Evolutionary conservation across 495 filamentous ascomycete genomes (phyloP).

Genomic region (Amphirosellinia nigrospora): DNA sequence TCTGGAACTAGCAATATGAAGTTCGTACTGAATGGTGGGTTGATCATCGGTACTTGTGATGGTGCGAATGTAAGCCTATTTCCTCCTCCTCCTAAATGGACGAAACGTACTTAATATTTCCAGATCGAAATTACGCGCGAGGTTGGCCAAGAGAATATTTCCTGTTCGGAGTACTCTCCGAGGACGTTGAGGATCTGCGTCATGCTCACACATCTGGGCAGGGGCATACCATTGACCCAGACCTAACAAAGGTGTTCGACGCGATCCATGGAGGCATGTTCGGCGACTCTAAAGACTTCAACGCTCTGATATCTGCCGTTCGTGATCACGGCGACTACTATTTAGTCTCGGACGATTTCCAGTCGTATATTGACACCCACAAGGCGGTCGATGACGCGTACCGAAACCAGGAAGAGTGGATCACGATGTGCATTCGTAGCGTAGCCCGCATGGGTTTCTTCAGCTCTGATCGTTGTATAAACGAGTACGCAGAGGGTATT

Average conservation of each 20-base stretch:
- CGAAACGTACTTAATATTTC: conserved; percentile 11
- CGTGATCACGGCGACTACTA: conserved; percentile 96
- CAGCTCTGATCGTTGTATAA: conserved; percentile 92
- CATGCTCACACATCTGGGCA: conserved; percentile 84
- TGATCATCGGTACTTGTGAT: conserved; percentile 97
- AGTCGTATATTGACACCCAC: conserved; percentile 89
- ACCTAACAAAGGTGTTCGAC: conserved; percentile 81
- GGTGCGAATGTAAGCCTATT: conserved; percentile 83
- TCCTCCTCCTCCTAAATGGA: background rate
- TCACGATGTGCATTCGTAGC: conserved; percentile 83
- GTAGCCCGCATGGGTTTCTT: conserved; percentile 98
- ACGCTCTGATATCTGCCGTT: conserved; percentile 80
- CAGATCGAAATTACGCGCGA: conserved; percentile 98
- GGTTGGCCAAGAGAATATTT: conserved; percentile 94
- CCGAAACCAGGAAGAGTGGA: conserved; percentile 88
- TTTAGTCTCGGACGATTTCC: conserved; percentile 95
- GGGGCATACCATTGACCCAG: conserved; percentile 73
- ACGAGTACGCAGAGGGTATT: conserved; percentile 95
- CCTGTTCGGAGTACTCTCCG: conserved; percentile 94
- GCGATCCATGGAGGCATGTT: conserved; percentile 78
- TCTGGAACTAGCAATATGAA: conserved; percentile 89
- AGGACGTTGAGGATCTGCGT: conserved; percentile 96
- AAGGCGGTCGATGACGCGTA: conserved; percentile 88
- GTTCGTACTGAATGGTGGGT: conserved; percentile 93
- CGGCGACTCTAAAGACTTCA: conserved; percentile 75